Evolutionary conservation across 163 green algal species (phyloP).

Genomic region (Chlamydomonas reinhardtii): DNA sequence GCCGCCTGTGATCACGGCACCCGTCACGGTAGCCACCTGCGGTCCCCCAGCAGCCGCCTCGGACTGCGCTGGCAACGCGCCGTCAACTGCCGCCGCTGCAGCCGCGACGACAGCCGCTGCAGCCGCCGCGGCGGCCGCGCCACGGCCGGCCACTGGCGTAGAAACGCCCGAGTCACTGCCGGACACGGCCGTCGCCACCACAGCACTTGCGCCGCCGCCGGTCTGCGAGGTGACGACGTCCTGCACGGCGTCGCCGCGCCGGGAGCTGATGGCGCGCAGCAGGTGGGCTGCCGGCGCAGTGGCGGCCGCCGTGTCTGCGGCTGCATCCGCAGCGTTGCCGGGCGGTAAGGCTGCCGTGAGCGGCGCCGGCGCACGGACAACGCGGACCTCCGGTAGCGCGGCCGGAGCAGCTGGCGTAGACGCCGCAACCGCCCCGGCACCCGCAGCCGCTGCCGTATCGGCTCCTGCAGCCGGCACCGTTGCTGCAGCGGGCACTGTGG

Average conservation of each 20-base stretch:
- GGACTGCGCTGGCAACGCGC: not conserved
- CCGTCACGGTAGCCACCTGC: not conserved
- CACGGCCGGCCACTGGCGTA: slow-evolving; percentile 1
- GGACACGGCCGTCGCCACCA: not conserved
- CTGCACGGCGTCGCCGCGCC: slow-evolving; percentile 48
- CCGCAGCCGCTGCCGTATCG: not conserved
- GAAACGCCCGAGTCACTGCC: slow-evolving; percentile 34
- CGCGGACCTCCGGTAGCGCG: too few relatives aligned
- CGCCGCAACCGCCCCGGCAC: not conserved
- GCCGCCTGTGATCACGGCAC: not conserved
- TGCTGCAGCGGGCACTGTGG: not conserved
- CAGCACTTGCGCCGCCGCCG: not conserved
- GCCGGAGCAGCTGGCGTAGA: too few relatives aligned
- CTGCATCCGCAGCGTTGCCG: not conserved
- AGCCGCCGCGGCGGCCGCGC: not conserved
- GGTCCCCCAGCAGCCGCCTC: not conserved
- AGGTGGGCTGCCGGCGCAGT: not conserved
- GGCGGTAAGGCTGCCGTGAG: not conserved
- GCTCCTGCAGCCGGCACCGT: too few relatives aligned
- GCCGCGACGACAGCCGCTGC: not conserved
- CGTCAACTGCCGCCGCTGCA: not conserved
- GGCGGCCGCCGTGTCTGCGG: not conserved
- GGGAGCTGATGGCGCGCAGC: slow-evolving; percentile 31
- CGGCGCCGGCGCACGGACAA: too few relatives aligned
- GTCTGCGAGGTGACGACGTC: slow-evolving; percentile 26